A percentile compares a stretch with the other conserved stretches of the same genome.
Conservation (phyloP, 805 yeast species). For the Starmerella stellata region DNA sequence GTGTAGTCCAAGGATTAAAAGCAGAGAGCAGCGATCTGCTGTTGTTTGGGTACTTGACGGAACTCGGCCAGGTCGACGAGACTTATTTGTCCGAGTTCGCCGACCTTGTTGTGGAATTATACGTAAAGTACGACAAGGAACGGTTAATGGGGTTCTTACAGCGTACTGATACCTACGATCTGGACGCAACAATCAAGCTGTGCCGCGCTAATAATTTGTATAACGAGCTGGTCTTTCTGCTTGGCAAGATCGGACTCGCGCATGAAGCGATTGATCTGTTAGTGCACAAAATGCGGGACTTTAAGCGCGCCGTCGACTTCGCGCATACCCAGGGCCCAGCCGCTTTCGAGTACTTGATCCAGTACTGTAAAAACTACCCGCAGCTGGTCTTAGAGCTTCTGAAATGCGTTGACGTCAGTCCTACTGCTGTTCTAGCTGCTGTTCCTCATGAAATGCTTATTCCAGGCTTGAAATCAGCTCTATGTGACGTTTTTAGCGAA, state of each 20-base stretch:
- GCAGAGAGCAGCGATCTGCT: constrained; percentile 6
- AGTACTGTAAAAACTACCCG: constrained; percentile 53
- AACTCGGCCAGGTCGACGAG: constrained; percentile 39
- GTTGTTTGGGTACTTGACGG: constrained; percentile 47
- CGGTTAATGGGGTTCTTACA: constrained; percentile 45
- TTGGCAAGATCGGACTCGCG: constrained; percentile 69
- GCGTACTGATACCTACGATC: constrained; percentile 37
- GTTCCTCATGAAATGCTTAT: constrained; percentile 48
- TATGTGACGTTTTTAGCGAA: constrained; percentile 44
- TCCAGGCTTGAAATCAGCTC: constrained; percentile 42
- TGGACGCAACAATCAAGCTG: constrained; percentile 48
- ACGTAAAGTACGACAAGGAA: constrained; percentile 40
- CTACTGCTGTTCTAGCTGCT: constrained; percentile 46
- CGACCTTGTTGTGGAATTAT: constrained; percentile 46
- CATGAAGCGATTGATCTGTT: constrained; percentile 59
- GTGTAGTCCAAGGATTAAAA: constrained; percentile 32
- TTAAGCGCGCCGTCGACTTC: constrained; percentile 62
- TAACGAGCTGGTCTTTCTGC: constrained; percentile 61
- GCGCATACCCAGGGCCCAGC: constrained; percentile 48
- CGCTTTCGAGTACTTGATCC: constrained; percentile 62
- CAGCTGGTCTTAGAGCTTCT: constrained; percentile 59
- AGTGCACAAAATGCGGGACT: constrained; percentile 59
- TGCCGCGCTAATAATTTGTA: constrained; percentile 38
- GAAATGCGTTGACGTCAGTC: constrained; percentile 32
- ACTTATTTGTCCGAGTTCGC: constrained; percentile 40